Evolutionary conservation across 2,329 filamentous ascomycete genomes (phyloP).

Genomic region (Anisogramma anomala): DNA sequence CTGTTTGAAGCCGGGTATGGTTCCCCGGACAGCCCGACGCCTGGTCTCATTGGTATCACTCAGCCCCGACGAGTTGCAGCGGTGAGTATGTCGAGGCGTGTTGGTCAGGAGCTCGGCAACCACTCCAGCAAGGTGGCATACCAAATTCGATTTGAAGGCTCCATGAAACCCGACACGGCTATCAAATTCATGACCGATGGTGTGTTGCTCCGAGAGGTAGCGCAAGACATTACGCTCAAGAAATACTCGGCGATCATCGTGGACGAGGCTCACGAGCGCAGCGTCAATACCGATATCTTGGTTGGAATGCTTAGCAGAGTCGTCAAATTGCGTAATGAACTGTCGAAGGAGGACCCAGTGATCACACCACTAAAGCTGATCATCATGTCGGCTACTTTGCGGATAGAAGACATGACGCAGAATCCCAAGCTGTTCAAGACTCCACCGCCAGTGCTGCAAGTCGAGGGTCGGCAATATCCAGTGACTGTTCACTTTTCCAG

Average conservation of each 20-base stretch:
- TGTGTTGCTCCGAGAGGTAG: conserved; percentile 82
- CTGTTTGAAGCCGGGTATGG: conserved; percentile 91
- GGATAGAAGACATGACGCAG: conserved; percentile 80
- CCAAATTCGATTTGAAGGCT: conserved; percentile 90
- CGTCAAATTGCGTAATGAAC: conserved; percentile 66
- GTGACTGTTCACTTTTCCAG: conserved; percentile 85
- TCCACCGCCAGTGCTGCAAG: conserved; percentile 73
- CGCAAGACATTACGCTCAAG: conserved; percentile 72
- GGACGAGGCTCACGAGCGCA: conserved; percentile 94
- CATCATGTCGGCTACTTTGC: conserved; percentile 94
- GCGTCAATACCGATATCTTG: conserved; percentile 95
- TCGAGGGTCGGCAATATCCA: conserved; percentile 82
- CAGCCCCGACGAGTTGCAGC: conserved; percentile 91
- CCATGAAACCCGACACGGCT: conserved; percentile 65
- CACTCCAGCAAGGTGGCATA: conserved; percentile 73
- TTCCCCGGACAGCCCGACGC: conserved; percentile 61
- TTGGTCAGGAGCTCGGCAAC: conserved; percentile 71
- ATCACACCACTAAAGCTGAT: conserved; percentile 78
- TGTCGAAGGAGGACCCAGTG: conserved; percentile 59
- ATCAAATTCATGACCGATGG: conserved; percentile 99
- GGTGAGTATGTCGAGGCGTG: conserved; percentile 91
- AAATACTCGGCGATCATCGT: conserved; percentile 93
- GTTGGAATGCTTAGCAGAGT: conserved; percentile 94
- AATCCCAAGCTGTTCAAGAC: conserved; percentile 69
- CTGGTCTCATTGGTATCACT: conserved; percentile 88